These are phyloP conservation scores for Senna siamea DNA, from an alignment of 306 rosid genomes.

Conservation along the genomic window DNA sequence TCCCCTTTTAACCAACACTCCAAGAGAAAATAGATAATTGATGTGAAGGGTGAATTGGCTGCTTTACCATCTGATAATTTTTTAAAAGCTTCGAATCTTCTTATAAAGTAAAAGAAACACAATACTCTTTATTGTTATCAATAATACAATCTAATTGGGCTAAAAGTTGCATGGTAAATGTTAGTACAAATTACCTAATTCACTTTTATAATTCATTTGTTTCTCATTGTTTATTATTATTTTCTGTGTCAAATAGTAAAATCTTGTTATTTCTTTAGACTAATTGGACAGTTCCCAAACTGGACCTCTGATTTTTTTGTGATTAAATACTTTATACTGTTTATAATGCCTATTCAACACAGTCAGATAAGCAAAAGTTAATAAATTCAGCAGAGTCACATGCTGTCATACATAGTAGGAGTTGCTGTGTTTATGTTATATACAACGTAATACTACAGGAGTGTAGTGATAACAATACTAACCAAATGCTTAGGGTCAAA, in stretches of 20 bases:
- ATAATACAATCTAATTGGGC: neutral
- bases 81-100: neutral
- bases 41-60: neutral
- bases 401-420: neutral
- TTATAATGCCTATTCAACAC: too few relatives aligned
- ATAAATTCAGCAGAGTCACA: neutral
- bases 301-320: neutral
- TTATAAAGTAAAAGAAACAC: neutral
- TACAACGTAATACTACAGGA: neutral
- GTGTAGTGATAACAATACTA: neutral
- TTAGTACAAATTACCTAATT: neutral
- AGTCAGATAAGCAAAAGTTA: neutral
- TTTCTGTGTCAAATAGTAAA: neutral
- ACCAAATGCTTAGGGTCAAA: too few relatives aligned
- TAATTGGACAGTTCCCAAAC: neutral
- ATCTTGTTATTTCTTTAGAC: neutral
- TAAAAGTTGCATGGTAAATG: neutral
- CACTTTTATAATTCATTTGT: neutral
- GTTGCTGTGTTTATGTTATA: neutral
- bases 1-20: slow-evolving; percentile 24
- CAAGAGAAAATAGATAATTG: neutral
- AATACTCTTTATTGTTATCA: neutral
- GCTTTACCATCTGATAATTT: neutral
- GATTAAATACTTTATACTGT: neutral
- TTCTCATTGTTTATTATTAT: neutral